Percentiles rank a stretch among this genome's conserved stretches.
Evolutionary conservation across 2,329 filamentous ascomycete species (phyloP).

Genomic region (Phyllosticta ampelicida): DNA sequence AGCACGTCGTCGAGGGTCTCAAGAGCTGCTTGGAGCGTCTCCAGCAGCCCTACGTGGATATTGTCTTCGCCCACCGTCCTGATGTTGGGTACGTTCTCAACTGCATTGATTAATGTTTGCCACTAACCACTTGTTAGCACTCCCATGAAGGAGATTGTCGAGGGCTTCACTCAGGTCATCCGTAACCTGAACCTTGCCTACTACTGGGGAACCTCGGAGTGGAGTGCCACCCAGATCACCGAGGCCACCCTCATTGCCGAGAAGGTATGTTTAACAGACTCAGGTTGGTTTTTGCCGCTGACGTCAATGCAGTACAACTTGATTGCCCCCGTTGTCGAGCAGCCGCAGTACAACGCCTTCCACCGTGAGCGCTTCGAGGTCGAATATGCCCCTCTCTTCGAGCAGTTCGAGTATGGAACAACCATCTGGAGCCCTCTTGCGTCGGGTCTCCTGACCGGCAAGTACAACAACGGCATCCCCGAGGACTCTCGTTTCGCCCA

Average conservation of each 20-base stretch:
- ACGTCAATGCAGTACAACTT: slow-evolving; percentile 41
- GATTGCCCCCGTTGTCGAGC: slow-evolving; percentile 44
- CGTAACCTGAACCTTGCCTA: slow-evolving; percentile 49
- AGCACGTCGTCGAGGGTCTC: slow-evolving; percentile 46
- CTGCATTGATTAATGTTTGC: not conserved
- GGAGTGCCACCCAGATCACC: slow-evolving; percentile 48
- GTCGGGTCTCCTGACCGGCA: slow-evolving; percentile 49
- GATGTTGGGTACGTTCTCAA: slow-evolving; percentile 33
- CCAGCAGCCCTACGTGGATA: slow-evolving; percentile 55
- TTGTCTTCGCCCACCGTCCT: slow-evolving; percentile 52
- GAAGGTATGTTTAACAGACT: slow-evolving; percentile 23
- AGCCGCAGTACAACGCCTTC: slow-evolving; percentile 53
- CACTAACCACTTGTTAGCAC: slow-evolving; percentile 26
- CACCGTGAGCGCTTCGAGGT: slow-evolving; percentile 51
- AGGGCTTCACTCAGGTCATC: slow-evolving; percentile 41
- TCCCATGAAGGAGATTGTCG: slow-evolving; percentile 53
- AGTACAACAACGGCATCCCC: slow-evolving; percentile 54
- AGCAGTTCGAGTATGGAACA: slow-evolving; percentile 47
- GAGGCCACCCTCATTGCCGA: slow-evolving; percentile 50
- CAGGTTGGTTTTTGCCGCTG: slow-evolving; percentile 21
- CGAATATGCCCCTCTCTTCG: slow-evolving; percentile 48
- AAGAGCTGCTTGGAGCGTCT: slow-evolving; percentile 49
- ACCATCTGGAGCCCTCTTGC: slow-evolving; percentile 47
- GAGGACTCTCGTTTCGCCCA: slow-evolving; percentile 50
- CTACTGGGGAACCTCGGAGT: slow-evolving; percentile 55